These are phyloP conservation scores for Plasmodium knowlesi DNA, from an alignment of 169 alveolate species.

Conservation along the genomic window DNA sequence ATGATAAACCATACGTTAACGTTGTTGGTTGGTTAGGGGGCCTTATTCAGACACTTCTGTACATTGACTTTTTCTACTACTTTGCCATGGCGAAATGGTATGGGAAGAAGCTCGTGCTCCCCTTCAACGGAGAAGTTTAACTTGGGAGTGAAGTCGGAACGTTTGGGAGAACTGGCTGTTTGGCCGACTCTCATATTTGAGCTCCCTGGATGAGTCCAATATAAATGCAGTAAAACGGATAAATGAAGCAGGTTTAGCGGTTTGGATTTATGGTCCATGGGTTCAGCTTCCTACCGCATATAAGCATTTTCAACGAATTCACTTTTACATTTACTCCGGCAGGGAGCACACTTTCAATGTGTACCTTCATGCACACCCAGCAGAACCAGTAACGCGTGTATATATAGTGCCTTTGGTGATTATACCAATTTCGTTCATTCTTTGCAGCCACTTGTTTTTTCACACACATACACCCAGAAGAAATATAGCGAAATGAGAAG, in stretches of 20 bases:
- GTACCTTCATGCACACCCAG: slow-evolving; percentile 2
- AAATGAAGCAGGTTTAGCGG: not conserved
- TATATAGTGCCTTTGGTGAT: not conserved
- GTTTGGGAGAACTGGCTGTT: not conserved
- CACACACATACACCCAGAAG: not conserved
- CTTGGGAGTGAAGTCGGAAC: not conserved
- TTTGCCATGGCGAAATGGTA: slow-evolving; percentile 93
- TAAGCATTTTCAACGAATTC: not conserved
- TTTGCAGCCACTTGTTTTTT: not conserved
- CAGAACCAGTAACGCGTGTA: not conserved
- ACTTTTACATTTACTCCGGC: not conserved
- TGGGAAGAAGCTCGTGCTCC: slow-evolving; percentile 89
- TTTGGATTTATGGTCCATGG: not conserved
- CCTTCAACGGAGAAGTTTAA: slow-evolving; percentile 87
- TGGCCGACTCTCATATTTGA: not conserved
- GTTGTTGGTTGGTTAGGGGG: slow-evolving; percentile 94
- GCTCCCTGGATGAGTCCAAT: not conserved
- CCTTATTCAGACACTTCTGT: slow-evolving; percentile 93
- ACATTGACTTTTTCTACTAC: slow-evolving; percentile 96
- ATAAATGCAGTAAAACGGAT: not conserved
- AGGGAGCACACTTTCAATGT: slow-evolving; percentile 1
- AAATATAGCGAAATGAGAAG: not conserved
- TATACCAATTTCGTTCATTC: not conserved
- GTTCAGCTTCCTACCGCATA: not conserved
- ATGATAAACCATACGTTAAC: slow-evolving; percentile 87